Percentiles rank a stretch among this genome's conserved stretches.
Conservation (phyloP, 2,329 filamentous ascomycete genomes). For the Sclerotinia sclerotiorum region DNA sequence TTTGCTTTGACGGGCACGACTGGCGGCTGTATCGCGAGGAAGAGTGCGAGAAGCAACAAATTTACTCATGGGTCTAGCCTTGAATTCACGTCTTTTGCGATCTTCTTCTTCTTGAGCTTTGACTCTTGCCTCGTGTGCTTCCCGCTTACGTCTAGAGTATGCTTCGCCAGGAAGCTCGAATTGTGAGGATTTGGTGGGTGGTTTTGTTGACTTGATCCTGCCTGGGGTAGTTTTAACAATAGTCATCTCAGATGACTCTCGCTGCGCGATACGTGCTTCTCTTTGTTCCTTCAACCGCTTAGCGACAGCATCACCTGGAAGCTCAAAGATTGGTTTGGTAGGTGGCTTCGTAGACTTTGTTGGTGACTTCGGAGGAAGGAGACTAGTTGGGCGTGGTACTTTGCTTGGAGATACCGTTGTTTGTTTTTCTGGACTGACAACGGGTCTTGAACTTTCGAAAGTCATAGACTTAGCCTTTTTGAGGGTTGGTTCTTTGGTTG, state of each 20-base stretch:
- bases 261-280: conserved; percentile 52
- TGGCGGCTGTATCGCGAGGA: conserved; percentile 59
- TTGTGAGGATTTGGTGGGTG: conserved; percentile 50
- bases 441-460: conserved; percentile 27
- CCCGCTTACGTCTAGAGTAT: conserved; percentile 49
- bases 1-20: conserved; percentile 55
- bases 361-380: conserved; percentile 45
- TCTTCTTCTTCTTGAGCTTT: conserved; percentile 60
- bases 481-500: conserved; percentile 29
- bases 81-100: conserved; percentile 61
- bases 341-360: conserved; percentile 55
- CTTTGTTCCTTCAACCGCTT: conserved; percentile 58
- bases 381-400: conserved; percentile 44
- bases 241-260: conserved; percentile 41
- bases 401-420: conserved; percentile 32
- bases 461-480: conserved; percentile 37
- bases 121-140: conserved; percentile 56
- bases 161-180: conserved; percentile 66
- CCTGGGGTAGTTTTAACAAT: conserved; percentile 41
- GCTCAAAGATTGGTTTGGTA: conserved; percentile 58
- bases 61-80: conserved; percentile 56
- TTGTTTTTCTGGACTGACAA: conserved; percentile 35
- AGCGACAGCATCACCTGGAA: conserved; percentile 62
- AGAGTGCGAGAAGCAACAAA: conserved; percentile 43
- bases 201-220: conserved; percentile 51